Conservation (phyloP, 331 rosid species). For the Malus hybrid region DNA sequence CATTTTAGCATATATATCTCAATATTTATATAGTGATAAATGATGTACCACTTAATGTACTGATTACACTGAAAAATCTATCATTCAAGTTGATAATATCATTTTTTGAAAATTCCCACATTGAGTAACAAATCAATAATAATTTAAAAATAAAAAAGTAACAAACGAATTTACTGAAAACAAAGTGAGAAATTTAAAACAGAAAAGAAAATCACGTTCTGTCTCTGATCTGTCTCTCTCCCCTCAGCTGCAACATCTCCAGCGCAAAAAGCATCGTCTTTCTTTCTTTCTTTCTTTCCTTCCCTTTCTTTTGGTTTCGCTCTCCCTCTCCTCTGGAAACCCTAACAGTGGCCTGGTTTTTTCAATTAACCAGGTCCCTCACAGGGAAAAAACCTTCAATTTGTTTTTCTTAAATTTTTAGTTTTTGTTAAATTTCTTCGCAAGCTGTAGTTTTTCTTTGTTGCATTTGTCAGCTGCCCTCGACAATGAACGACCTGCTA, state of each 20-base stretch:
- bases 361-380: not conserved
- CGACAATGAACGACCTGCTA: constrained; percentile 28
- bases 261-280: not conserved
- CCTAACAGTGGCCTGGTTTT: not conserved
- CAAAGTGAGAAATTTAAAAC: no score
- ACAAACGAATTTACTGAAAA: not conserved
- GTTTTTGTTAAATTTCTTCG: not conserved
- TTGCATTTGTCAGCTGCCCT: constrained; percentile 21
- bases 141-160: not conserved
- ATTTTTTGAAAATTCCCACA: no score
- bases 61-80: no score
- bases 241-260: not conserved
- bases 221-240: not conserved
- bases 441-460: not conserved
- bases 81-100: no score
- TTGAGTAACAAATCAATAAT: not conserved
- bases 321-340: not conserved
- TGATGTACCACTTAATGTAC: no score
- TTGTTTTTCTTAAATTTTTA: not conserved
- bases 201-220: not conserved
- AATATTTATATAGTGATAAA: no score
- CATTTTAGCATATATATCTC: no score
- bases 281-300: not conserved
- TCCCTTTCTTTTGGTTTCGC: not conserved
- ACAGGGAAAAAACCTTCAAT: not conserved